Conservation (phyloP, 106 monocot genomes). For the Apostasia ramifera region DNA sequence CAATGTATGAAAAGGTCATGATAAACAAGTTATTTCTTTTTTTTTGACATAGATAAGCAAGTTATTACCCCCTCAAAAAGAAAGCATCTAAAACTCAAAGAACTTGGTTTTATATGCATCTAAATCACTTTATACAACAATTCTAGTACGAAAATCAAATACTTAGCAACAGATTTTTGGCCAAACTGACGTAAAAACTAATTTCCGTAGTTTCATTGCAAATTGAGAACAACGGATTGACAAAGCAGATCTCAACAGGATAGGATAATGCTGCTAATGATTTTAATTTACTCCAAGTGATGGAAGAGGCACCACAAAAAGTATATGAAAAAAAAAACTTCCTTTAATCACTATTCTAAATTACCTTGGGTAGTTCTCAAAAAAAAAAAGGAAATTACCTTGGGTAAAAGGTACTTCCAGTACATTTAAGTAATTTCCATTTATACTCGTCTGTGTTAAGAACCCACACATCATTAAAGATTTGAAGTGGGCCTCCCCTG, state of each 20-base stretch:
- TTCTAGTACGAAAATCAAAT: too few species aligned
- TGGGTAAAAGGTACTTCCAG: slow-evolving; percentile 51
- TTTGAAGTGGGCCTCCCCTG: slow-evolving; percentile 66
- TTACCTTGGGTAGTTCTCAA: slow-evolving; percentile 28
- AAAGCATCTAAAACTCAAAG: too few species aligned
- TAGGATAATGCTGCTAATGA: not conserved
- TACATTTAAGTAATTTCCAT: slow-evolving; percentile 62
- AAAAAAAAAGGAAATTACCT: slow-evolving; percentile 35
- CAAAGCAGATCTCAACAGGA: not conserved
- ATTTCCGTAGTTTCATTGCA: too few species aligned
- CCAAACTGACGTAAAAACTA: too few species aligned
- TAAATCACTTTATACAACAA: too few species aligned
- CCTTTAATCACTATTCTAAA: not conserved
- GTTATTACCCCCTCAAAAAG: too few species aligned
- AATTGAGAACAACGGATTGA: not conserved
- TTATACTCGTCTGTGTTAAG: slow-evolving; percentile 35
- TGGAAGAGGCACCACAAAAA: not conserved
- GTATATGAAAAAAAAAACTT: not conserved
- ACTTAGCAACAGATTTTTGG: too few species aligned
- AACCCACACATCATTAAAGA: slow-evolving; percentile 85
- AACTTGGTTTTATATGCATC: too few species aligned
- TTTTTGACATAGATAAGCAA: too few species aligned
- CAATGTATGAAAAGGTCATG: too few species aligned
- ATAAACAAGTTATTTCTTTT: too few species aligned
- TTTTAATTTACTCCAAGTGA: not conserved